Base-by-base conservation (phyloP, 371 early-diverging fungal genomes). In the Parasitella parasitica region DNA sequence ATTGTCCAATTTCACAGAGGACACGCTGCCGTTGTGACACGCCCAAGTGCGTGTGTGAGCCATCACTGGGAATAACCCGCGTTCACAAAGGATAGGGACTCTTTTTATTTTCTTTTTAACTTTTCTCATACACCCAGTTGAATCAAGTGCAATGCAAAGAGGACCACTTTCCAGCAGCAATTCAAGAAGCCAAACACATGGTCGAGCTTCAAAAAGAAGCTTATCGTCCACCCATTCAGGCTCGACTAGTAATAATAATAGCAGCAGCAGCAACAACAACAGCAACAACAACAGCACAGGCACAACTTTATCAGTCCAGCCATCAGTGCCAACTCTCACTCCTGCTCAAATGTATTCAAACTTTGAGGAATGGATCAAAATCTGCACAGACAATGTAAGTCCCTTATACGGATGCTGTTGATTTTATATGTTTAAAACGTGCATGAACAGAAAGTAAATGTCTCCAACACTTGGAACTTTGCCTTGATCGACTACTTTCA, bases 401-500 rank as follows among this genome's bases (percentile, higher is more conserved):
- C n/a, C n/a, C n/a, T n/a, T n/a, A n/a, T n/a, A n/a, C n/a, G n/a
- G n/a, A n/a, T n/a, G n/a, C n/a, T n/a, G n/a, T n/a, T n/a, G n/a
- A n/a, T n/a, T n/a, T n/a, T n/a, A n/a, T n/a, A n/a, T n/a, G n/a
- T n/a, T n/a, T n/a, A n/a, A n/a, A n/a, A n/a, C n/a, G n/a, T n/a
- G n/a, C n/a, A n/a, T n/a, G n/a, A 12, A 32, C 77, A 96, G 94
- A 99, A 99, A 93, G 96, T 99, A 70, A 99, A 94, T 71, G 87
- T 92, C 3, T 88, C 88, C 66, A 99, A 99, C 78, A 94, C 93
- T 48, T 99, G 99, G 99, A 93, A 94, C 70, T 89, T 98, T 70
- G 96, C 95, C 7, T 84, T 99, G 32, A 99, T 99, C 65, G 98
- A 99, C 73, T 97, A 97, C 71, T 99, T 99, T 73, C 89, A 93